Evolutionary conservation across 2,329 filamentous ascomycete species (phyloP), one percentile per base, ranked within the genome.

Genomic region (Hysterium pulicare): DNA sequence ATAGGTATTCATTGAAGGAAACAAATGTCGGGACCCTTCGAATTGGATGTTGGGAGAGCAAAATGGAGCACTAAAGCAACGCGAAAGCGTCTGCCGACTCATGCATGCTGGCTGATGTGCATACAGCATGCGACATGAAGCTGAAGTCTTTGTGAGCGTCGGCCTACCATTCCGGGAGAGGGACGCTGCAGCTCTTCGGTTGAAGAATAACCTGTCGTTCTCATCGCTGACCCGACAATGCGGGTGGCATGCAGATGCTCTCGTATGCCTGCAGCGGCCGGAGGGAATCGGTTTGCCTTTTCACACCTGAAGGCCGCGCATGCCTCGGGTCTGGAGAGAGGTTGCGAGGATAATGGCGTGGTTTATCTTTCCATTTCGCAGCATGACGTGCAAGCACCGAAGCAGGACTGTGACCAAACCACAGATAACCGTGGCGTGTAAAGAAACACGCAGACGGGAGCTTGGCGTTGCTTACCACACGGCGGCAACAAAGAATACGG

Each of bases 201-300:
- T 48, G 33, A 36, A 36, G 36, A 35, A 32, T 26, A 20, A 20
- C 13, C 17, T 19, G n/a, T 10, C 13, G 11, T 15, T 34, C 4
- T 34, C 11, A 15, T 34, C 32, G 32, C 11, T 19, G 32, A 15
- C n/a, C n/a, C 32, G 19, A 13, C 24, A 28, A 28, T 23, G 33
- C 31, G 33, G 16, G 31, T 23, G 9, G 40, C 36, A 40, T 49
- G 50, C 50, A 53, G 47, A 45, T 47, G 47, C 39, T 44, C 37
- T 41, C 23, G 30, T 45, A 41, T 39, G 30, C 37, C 36, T 41
- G 42, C 42, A 44, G 28, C 38, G 38, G 28, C n/a, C 38, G 38
- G 38, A 41, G 28, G 32, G 38, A 41, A 19, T 16, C 38, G 38
- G 38, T 39, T 39, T 15, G 37, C 7, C 13, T 7, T 20, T 41